Evolutionary conservation across 768 basidiomycete genomes (phyloP).

Genomic region (Naematelia encephala): DNA sequence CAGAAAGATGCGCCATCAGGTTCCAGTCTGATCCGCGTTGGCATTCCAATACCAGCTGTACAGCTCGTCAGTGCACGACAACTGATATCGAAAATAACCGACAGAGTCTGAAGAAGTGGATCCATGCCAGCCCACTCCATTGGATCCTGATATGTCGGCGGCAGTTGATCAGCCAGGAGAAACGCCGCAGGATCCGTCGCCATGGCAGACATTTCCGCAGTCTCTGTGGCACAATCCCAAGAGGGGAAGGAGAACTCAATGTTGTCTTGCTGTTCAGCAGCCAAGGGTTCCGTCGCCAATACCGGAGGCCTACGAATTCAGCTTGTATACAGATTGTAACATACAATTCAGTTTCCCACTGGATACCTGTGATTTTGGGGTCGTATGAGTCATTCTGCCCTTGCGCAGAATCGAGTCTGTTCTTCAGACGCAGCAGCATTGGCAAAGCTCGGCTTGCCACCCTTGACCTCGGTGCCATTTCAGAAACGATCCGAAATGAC

Average conservation of each 20-base stretch:
- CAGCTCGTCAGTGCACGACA: neutral
- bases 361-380: neutral
- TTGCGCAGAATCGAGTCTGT: neutral
- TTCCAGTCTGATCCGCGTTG: neutral
- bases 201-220: neutral
- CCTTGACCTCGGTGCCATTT: neutral
- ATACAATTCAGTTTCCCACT: neutral
- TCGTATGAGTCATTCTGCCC: neutral
- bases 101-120: slow-evolving; percentile 6
- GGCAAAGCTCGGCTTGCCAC: slow-evolving; percentile 5
- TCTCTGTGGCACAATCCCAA: neutral
- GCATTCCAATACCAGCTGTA: slow-evolving; percentile 3
- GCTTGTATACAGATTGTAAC: no score
- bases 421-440: neutral
- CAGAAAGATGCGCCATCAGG: no score
- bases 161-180: neutral
- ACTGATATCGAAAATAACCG: neutral
- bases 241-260: neutral
- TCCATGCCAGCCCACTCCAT: slow-evolving; percentile 5
- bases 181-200: slow-evolving; percentile 1
- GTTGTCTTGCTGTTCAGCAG: neutral
- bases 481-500: neutral
- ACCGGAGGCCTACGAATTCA: neutral
- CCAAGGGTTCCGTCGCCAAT: neutral
- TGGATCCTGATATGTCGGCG: slow-evolving; percentile 2